Evolutionary conservation across 2,329 filamentous ascomycete species (phyloP).

Genomic region (Fusarium caatingaense): DNA sequence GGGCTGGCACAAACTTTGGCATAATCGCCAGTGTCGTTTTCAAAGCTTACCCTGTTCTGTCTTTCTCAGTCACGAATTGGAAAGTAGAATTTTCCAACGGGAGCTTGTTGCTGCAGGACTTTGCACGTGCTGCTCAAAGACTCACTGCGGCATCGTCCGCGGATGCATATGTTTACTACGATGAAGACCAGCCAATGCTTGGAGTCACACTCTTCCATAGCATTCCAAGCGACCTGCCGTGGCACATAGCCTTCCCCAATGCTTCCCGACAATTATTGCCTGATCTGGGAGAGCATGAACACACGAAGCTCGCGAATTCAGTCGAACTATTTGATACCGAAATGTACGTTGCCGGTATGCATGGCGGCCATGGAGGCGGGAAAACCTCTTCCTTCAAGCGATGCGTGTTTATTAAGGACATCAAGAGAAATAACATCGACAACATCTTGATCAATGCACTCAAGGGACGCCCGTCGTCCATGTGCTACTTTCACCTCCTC

Average conservation of each 20-base stretch:
- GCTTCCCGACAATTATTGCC: too few relatives aligned
- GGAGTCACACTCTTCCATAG: too few relatives aligned
- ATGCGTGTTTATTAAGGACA: constrained; percentile 67
- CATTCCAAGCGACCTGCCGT: too few relatives aligned
- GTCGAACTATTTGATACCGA: constrained; percentile 67
- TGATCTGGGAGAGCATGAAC: constrained; percentile 51
- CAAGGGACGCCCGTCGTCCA: constrained; percentile 59
- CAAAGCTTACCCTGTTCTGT: constrained; percentile 57
- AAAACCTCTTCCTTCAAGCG: constrained; percentile 75
- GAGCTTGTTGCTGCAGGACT: too few relatives aligned
- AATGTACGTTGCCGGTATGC: constrained; percentile 70
- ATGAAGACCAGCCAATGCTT: constrained; percentile 58
- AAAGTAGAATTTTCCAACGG: too few relatives aligned
- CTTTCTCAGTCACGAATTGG: constrained; percentile 57
- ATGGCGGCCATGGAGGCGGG: constrained; percentile 66
- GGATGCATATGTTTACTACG: constrained; percentile 67
- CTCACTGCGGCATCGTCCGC: constrained; percentile 62
- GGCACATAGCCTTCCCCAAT: too few relatives aligned
- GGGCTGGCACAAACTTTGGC: constrained; percentile 69
- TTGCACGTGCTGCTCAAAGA: too few relatives aligned
- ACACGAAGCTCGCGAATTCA: constrained; percentile 55
- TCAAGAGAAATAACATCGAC: constrained; percentile 52
- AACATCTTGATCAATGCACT: constrained; percentile 58
- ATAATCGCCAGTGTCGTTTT: constrained; percentile 67
- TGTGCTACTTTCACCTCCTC: constrained; percentile 72